Evolutionary conservation across 345 rosid genomes (phyloP).

Genomic region (Erysimum cheiranthoides): DNA sequence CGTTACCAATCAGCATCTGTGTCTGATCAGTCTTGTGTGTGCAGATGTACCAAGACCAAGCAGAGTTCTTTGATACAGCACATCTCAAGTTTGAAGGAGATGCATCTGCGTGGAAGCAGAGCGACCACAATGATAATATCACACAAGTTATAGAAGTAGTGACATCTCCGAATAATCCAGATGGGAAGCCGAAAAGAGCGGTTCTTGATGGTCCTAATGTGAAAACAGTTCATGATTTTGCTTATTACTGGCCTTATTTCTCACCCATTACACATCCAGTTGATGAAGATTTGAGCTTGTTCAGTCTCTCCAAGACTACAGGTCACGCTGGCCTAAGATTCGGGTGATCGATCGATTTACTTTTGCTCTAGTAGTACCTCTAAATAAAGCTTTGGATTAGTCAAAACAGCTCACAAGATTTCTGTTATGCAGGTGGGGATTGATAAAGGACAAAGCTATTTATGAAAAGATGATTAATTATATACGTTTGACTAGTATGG

Average conservation of each 20-base stretch:
- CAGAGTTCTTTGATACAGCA: constrained; percentile 49
- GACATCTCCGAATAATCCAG: constrained; percentile 84
- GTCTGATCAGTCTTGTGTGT: not conserved
- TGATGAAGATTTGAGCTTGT: constrained; percentile 58
- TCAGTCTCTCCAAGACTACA: constrained; percentile 74
- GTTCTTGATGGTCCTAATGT: constrained; percentile 60
- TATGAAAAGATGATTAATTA: constrained; percentile 50
- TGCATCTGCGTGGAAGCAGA: constrained; percentile 36
- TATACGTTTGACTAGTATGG: constrained; percentile 47
- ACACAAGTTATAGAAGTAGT: constrained; percentile 61
- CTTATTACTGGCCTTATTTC: constrained; percentile 83
- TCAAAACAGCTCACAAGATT: not conserved
- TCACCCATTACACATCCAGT: constrained; percentile 63
- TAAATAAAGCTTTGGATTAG: not conserved
- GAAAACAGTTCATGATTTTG: constrained; percentile 61
- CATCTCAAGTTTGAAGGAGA: constrained; percentile 61
- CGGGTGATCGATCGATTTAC: constrained; percentile 16
- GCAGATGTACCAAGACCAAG: constrained; percentile 48
- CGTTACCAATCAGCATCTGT: not conserved
- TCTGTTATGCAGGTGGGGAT: constrained; percentile 62
- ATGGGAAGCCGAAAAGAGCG: constrained; percentile 58
- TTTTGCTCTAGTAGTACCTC: not conserved
- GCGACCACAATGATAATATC: constrained; percentile 38
- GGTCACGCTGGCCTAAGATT: constrained; percentile 85
- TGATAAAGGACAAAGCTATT: constrained; percentile 61